Base-by-base conservation (phyloP, 345 rosid genomes). In the Gossypium mustelinum region DNA sequence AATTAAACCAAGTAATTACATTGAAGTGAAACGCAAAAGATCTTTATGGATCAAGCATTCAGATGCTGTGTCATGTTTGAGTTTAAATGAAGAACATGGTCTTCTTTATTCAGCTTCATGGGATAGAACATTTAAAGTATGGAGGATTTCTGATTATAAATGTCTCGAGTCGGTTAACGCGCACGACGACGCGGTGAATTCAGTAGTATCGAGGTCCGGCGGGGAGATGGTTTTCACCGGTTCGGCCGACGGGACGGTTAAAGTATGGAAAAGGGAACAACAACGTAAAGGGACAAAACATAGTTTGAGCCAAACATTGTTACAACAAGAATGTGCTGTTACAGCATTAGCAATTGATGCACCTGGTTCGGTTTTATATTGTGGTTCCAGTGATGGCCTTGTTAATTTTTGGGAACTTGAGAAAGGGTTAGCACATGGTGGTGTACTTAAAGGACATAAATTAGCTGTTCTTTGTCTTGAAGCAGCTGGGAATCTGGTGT, bases 41-140 rank as follows among this genome's bases (percentile, higher is more conserved):
- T 83, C 88, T 7, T 94, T 94, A 18, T 94, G 98, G 98, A 94
- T 94, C 84, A 92, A 88, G 80, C 98, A 94, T 70, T 89, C 92
- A 0, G 98, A 94, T 73, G 97, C 98, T 0, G 81, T 94, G 39
- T 94, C 97, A 1, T 94, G 97, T 79, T 82, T 94, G 75, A 87
- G 94, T 83, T 73, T 94, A 77, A 89, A 84, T 65, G 87, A 81
- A 76, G 97, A 90, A 5, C 76, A 77, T 7, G 94, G 95, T 4
- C 79, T 90, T 62, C 73, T 94, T 72, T 94, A 94, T 78, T 86
- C 98, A 16, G 95, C 97, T 43, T 94, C 98, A 1, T 94, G 98
- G 98, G 97, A 94, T 73, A 76, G 97, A 54, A 94, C 94, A 20
- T 84, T 94, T 34, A 94, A 94, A 83, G 97, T 92, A 7, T 94